Evolutionary conservation across 2,329 filamentous ascomycete species (phyloP).

Genomic region (Curvularia verruculosa): DNA sequence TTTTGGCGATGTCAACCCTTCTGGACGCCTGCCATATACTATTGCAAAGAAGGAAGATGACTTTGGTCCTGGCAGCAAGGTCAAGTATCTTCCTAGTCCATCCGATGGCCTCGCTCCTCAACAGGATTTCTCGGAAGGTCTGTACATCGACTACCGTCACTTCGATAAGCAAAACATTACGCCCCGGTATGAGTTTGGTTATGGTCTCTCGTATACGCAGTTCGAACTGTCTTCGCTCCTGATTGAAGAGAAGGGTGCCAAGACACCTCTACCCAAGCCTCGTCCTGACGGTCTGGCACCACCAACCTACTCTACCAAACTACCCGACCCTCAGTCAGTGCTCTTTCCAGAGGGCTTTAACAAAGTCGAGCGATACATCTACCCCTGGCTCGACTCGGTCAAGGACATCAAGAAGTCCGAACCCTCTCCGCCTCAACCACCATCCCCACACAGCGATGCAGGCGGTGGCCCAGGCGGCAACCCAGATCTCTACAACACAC

Average conservation of each 20-base stretch:
- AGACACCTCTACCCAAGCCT: conserved; percentile 46
- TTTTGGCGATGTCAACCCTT: conserved; percentile 77
- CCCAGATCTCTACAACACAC: conserved; percentile 66
- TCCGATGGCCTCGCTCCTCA: conserved; percentile 68
- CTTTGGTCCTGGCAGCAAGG: conserved; percentile 73
- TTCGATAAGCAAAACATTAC: conserved; percentile 78
- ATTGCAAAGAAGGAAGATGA: conserved; percentile 76
- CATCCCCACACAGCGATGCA: conserved; percentile 61
- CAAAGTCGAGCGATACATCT: conserved; percentile 72
- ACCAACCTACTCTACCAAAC: conserved; percentile 57
- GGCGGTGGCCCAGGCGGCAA: conserved; percentile 74
- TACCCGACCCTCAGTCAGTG: conserved; percentile 63
- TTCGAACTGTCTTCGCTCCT: conserved; percentile 68
- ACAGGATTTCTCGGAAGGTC: conserved; percentile 80
- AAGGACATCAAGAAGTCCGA: conserved; percentile 55
- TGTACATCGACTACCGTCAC: conserved; percentile 89
- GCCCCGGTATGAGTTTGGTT: conserved; percentile 86
- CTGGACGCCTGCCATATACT: conserved; percentile 86
- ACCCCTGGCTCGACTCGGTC: conserved; percentile 68
- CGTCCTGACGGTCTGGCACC: conserved; percentile 46
- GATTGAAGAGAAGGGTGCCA: conserved; percentile 52
- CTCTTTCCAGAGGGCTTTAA: conserved; percentile 67
- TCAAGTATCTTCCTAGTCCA: conserved; percentile 70
- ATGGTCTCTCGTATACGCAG: conserved; percentile 79
- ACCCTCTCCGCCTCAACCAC: conserved; percentile 63